These are phyloP conservation scores for Aspergillus carbonarius DNA, from an alignment of 2,329 filamentous ascomycete species.

Conservation along the genomic window DNA sequence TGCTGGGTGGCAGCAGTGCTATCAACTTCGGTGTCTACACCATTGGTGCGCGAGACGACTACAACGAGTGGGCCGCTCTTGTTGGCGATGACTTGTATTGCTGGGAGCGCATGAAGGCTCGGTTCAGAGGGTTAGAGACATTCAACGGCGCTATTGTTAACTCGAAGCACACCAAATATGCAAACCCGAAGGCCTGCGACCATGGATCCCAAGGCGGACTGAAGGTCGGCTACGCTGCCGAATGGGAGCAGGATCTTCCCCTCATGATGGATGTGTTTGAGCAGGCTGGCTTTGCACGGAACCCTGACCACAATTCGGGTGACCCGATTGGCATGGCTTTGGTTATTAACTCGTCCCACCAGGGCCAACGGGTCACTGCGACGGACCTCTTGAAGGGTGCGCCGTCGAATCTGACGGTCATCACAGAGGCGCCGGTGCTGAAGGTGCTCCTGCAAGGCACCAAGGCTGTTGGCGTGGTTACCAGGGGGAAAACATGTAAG, in stretches of 20 bases:
- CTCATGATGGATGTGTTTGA: conserved; percentile 50
- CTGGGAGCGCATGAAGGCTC: conserved; percentile 55
- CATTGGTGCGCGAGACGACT: conserved; percentile 59
- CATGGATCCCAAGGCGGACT: conserved; percentile 54
- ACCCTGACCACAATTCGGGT: conserved; percentile 59
- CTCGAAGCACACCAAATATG: conserved; percentile 47
- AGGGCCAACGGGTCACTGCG: conserved; percentile 53
- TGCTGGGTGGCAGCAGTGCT: conserved; percentile 53
- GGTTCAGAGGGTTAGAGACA: conserved; percentile 55
- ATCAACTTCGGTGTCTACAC: conserved; percentile 59
- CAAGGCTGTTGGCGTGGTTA: conserved; percentile 48
- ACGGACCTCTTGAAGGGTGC: conserved; percentile 48
- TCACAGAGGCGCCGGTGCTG: conserved; percentile 51
- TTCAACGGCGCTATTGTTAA: conserved; percentile 48
- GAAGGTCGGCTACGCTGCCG: conserved; percentile 48
- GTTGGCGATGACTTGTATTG: conserved; percentile 56
- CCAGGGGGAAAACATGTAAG: conserved; percentile 43
- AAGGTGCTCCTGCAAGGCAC: conserved; percentile 50
- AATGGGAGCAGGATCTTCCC: conserved; percentile 52
- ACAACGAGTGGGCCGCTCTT: conserved; percentile 59
- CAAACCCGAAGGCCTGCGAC: conserved; percentile 42
- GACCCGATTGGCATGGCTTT: conserved; percentile 58
- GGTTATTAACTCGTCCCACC: conserved; percentile 50
- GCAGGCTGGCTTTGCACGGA: conserved; percentile 50
- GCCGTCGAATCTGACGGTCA: conserved; percentile 55